Base-by-base conservation (phyloP, 345 rosid genomes). In the Chamaenerion angustifolium region DNA sequence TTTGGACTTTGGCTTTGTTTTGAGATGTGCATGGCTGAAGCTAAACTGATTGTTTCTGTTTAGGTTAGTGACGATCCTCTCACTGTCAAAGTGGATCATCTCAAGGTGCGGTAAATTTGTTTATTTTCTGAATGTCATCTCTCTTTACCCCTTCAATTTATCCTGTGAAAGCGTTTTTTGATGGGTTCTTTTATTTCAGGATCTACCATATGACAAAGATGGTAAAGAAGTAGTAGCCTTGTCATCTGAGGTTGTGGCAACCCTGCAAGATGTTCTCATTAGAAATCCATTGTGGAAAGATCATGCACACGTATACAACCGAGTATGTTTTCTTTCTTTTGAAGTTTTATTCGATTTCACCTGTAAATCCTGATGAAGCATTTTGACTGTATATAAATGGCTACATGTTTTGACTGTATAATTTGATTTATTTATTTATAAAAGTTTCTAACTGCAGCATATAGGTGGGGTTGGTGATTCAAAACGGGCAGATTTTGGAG, bases 401-500 rank as follows among this genome's bases (percentile, higher is more conserved):
- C 37, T 31, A 31, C 37, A 31, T 31, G 37, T 31, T 31, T 5
- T 8, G 37, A 1, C 1, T 31, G 37, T 21, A 2, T 21, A 21
- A 31, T 31, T 31, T 31, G 5, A 1, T 3, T 5, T 1, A 12
- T 45, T 45, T 4, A 0, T 11, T 23, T 54, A 54, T 11, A 25
- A 19, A 16, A 9, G 3, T 42, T 58, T 21, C 43, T 40, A 65
- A 14, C 53, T 80, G 67, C 85, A 93, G 99, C 95, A 93, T 71
- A 71, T 93, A 56, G 99, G 95, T 46, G 95, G 88, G 62, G 88
- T 93, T 67, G 88, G 76, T 64, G 82, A 80, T 63, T 74, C 94
- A 62, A 77, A 85, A 63, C 68, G 85, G 61, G 96, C 99, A 21
- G 99, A 93, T 80, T 93, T 93, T 65, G 99, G 99, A 55, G 99